Evolutionary conservation across 805 yeast genomes (phyloP).

Genomic region (Hanseniaspora pseudoguilliermondii): DNA sequence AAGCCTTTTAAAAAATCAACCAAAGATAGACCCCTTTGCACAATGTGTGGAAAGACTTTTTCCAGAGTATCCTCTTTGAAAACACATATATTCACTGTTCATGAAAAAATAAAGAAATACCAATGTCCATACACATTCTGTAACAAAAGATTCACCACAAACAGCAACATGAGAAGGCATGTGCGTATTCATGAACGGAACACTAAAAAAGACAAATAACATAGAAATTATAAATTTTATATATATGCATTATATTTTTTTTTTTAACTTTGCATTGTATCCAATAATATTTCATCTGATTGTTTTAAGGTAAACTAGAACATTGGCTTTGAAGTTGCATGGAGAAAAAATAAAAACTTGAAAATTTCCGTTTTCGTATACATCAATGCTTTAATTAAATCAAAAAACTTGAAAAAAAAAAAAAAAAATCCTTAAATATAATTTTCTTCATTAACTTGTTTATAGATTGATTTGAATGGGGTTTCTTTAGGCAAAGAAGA

Average conservation of each 20-base stretch:
- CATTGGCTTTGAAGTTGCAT: no score
- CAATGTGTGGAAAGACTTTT: slow-evolving; percentile 62
- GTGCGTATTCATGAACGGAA: slow-evolving; percentile 21
- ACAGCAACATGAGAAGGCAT: slow-evolving; percentile 25
- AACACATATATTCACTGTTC: slow-evolving; percentile 60
- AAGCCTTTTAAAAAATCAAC: background rate
- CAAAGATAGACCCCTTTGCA: slow-evolving; percentile 30
- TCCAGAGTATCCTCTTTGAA: slow-evolving; percentile 79
- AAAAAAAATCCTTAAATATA: background rate
- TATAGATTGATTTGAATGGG: background rate
- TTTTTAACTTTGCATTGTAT: no score
- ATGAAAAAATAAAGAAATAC: slow-evolving; percentile 85
- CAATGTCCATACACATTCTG: slow-evolving; percentile 49
- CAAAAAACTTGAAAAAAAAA: background rate
- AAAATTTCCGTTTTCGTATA: background rate
- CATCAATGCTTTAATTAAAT: background rate
- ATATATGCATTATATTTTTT: no score
- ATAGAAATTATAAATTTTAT: background rate
- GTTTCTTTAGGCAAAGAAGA: background rate
- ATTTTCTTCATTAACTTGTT: background rate
- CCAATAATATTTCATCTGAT: no score
- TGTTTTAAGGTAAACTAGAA: no score
- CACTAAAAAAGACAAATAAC: background rate
- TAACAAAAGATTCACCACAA: slow-evolving; percentile 43
- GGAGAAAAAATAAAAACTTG: no score